Evolutionary conservation across 2,329 filamentous ascomycete genomes (phyloP), one percentile per base, ranked within the genome.

Genomic region (Rhynchosporium graminicola): DNA sequence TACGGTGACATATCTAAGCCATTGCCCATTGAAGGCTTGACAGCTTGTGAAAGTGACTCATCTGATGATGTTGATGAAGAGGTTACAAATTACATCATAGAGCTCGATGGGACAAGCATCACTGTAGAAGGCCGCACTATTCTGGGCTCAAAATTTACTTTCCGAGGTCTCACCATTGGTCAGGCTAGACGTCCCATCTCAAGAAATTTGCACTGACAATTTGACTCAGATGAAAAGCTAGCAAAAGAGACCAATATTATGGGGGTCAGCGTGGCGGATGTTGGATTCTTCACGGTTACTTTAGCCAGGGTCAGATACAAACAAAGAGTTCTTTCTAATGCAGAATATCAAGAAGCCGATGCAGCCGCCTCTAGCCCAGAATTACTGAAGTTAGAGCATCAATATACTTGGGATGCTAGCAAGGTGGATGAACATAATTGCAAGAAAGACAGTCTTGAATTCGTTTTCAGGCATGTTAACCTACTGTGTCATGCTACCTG

Each of bases 391-490:
- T 4, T 31, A n/a, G 46, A 43, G n/a, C 4, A 52, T 2, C 28
- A 52, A 7, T 28, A 33, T 36, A 36, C 50, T 15, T 61, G 43
- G 51, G 42, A 61, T 13, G 43, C 59, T 28, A 45, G 33, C 9
- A 50, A 56, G 13, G 54, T 61, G 9, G 60, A 61, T 31, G 38
- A 57, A 8, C 46, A 36, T 4, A 52, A 8, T 12, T 57, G 45
- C 38, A 15, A 9, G 4, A 61, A 52, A 20, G 31, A 61, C 45
- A 46, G 52, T 20, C 51, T 61, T 26, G 52, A 43, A 13, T 29
- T 20, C 15, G 52, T 20, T 40, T 33, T 57, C 15, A 45, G 59
- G 59, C 45, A 31, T 43, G 47, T 52, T 9, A n/a, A 5, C 8
- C 10, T 42, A 15, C 15, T n/a, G 4, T 7, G 13, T 7, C n/a